These are phyloP conservation scores for Metschnikowia lochheadii DNA, from an alignment of 805 yeast species.

Conservation along the genomic window DNA sequence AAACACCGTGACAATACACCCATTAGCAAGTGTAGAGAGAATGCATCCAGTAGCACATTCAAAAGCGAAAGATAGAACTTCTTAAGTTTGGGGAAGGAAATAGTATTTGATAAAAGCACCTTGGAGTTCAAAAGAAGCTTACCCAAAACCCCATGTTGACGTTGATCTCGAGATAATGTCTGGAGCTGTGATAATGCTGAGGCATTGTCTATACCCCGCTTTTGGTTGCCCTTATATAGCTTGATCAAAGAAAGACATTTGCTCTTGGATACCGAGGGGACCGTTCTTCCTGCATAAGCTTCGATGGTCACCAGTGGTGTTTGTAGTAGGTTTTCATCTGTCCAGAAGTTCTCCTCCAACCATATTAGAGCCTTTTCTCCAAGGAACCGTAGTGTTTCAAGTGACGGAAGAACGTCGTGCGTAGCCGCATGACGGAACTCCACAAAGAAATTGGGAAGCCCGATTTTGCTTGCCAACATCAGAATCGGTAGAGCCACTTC, in stretches of 20 bases:
- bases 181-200: neutral
- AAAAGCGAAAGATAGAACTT: conserved; percentile 3
- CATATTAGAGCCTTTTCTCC: conserved; percentile 63
- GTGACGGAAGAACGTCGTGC: conserved; percentile 76
- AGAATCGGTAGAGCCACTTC: conserved; percentile 76
- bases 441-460: conserved; percentile 77
- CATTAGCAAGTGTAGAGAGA: neutral
- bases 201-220: conserved; percentile 2
- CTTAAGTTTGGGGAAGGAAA: neutral
- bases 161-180: neutral
- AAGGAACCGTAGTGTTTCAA: conserved; percentile 62
- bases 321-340: conserved; percentile 4
- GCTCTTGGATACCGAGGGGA: neutral
- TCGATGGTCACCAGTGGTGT: conserved; percentile 1
- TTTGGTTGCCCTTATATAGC: neutral
- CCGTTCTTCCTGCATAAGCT: neutral
- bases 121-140: conserved; percentile 3
- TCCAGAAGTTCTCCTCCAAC: conserved; percentile 77
- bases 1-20: neutral
- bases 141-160: neutral
- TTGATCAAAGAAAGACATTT: conserved; percentile 1
- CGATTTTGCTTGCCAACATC: conserved; percentile 61
- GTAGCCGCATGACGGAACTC: conserved; percentile 89
- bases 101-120: conserved; percentile 1
- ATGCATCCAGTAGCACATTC: neutral